Conservation (phyloP, 2,329 filamentous ascomycete genomes). For the Epichloe festucae region DNA sequence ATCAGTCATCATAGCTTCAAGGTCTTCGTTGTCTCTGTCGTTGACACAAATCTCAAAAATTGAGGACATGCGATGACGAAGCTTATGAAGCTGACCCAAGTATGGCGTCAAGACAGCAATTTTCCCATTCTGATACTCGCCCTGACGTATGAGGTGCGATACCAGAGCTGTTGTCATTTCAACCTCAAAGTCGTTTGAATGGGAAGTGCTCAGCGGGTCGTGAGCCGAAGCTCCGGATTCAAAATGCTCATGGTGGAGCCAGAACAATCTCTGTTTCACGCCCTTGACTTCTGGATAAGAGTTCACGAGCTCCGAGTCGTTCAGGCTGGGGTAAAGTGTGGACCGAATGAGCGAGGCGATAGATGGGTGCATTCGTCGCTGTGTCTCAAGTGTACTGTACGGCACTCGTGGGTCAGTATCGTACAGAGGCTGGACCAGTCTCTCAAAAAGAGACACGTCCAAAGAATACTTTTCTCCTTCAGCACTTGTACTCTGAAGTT, state of each 20-base stretch:
- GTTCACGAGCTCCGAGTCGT: constrained; percentile 31
- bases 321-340: constrained; percentile 42
- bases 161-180: constrained; percentile 51
- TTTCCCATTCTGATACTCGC: constrained; percentile 42
- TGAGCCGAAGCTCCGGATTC: constrained; percentile 25
- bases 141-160: constrained; percentile 52
- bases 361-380: constrained; percentile 52
- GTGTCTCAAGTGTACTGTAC: constrained; percentile 34
- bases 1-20: not conserved
- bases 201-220: constrained; percentile 29
- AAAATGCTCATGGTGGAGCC: constrained; percentile 43
- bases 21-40: constrained; percentile 42
- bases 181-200: constrained; percentile 46
- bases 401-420: constrained; percentile 13
- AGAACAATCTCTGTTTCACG: constrained; percentile 41
- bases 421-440: constrained; percentile 30
- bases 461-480: constrained; percentile 37
- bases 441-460: constrained; percentile 49
- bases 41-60: constrained; percentile 50
- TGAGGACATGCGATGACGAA: constrained; percentile 30
- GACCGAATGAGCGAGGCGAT: constrained; percentile 46
- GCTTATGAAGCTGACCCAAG: constrained; percentile 39
- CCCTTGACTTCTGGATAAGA: constrained; percentile 37
- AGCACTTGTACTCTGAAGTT: constrained; percentile 36
- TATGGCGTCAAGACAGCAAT: constrained; percentile 63